These are phyloP conservation scores for Phytophthora parvispora DNA, from an alignment of 352 stramenopile genomes.

Conservation along the genomic window DNA sequence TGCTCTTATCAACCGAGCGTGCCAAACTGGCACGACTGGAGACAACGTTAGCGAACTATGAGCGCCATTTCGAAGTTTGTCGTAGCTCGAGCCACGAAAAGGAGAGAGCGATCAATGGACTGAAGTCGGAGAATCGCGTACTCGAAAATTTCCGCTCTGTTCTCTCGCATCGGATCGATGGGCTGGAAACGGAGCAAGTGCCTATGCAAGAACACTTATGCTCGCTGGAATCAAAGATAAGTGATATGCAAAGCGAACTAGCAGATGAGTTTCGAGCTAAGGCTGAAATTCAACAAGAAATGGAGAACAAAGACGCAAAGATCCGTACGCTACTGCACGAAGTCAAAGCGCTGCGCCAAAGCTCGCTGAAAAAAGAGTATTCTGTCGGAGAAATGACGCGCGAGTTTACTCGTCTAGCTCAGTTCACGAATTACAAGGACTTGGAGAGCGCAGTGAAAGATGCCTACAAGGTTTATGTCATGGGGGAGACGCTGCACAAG, in stretches of 20 bases:
- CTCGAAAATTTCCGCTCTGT: conserved; percentile 89
- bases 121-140: conserved; percentile 83
- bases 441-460: conserved; percentile 86
- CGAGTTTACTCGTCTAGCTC: conserved; percentile 75
- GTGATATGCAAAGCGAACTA: conserved; percentile 83
- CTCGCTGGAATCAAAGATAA: conserved; percentile 70
- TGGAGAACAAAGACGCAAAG: conserved; percentile 80
- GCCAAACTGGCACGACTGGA: conserved; percentile 77
- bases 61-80: conserved; percentile 81
- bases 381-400: conserved; percentile 83
- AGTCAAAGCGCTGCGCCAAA: conserved; percentile 80
- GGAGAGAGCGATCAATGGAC: conserved; percentile 65
- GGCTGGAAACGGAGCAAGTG: conserved; percentile 74
- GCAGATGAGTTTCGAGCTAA: conserved; percentile 80
- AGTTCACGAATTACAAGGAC: conserved; percentile 85
- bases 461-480: conserved; percentile 80
- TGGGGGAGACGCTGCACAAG: conserved; percentile 73
- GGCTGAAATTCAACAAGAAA: conserved; percentile 64
- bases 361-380: conserved; percentile 84
- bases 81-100: conserved; percentile 77
- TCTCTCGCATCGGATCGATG: conserved; percentile 80
- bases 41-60: conserved; percentile 70
- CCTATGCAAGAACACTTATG: conserved; percentile 76
- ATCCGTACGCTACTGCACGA: conserved; percentile 81
- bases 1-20: conserved; percentile 78